Evolutionary conservation across 805 yeast genomes (phyloP), one percentile per base, ranked within the genome.

Genomic region (Myxozyma lipomycoides): DNA sequence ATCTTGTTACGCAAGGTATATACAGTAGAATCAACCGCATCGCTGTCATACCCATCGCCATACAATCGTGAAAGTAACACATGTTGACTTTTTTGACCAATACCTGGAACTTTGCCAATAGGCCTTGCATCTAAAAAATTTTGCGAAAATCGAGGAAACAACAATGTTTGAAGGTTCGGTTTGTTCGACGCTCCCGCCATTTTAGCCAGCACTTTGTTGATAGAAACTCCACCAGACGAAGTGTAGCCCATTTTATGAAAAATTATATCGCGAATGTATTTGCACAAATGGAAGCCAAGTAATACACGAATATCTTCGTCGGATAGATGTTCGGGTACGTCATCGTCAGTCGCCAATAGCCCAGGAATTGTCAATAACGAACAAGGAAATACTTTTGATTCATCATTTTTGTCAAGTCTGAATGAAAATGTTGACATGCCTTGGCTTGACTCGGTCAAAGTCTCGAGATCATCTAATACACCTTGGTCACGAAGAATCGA

Each of bases 161-260:
- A 24, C 42, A 38, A 23, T 4, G 48, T 45, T 43, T 46, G 50
- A 10, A n/a, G 32, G 34, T 46, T 44, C 9, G 50, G 50, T 21
- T 46, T 46, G 24, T 46, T 25, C 26, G 12, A 9, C 5, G 46
- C 41, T n/a, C 46, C 45, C 12, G 50, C 50, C 48, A 43, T 46
- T 21, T 46, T 46, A 10, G 50, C 39, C 15, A 41, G 15, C 23
- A 36, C 22, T 30, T 46, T 46, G 25, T 37, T 44, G 40, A 18
- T 17, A 3, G 50, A 21, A 10, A 46, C 40, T 15, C 50, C 50
- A 10, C 50, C 50, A 15, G 46, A 41, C 12, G 50, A 46, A 4
- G 50, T 43, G 34, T 45, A 46, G 2, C 50, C 50, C 17, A 17
- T 46, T 7, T 15, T 19, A n/a, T 21, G 15, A 21, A 41, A 44